Conservation (phyloP, 495 filamentous ascomycete species). For the Astrothelium subdiscretum region DNA sequence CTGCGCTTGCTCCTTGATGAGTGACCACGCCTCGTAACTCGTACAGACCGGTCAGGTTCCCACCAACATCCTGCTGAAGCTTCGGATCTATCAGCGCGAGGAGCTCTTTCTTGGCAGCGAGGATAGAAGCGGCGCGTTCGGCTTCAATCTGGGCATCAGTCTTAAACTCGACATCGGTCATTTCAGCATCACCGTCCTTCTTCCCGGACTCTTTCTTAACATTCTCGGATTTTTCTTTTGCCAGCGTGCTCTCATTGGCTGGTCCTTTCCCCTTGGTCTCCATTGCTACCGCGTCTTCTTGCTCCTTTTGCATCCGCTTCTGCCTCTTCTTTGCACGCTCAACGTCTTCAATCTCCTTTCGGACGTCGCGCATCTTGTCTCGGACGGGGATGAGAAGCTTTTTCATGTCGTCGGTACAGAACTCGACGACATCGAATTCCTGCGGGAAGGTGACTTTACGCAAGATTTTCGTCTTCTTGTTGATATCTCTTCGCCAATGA, state of each 20-base stretch:
- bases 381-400: slow-evolving; percentile 76
- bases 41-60: slow-evolving; percentile 87
- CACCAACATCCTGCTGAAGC: slow-evolving; percentile 61
- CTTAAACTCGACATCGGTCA: slow-evolving; percentile 74
- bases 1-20: slow-evolving; percentile 93
- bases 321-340: slow-evolving; percentile 79
- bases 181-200: slow-evolving; percentile 55
- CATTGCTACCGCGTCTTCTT: slow-evolving; percentile 32
- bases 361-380: slow-evolving; percentile 89
- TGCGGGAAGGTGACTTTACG: slow-evolving; percentile 92
- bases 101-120: slow-evolving; percentile 73
- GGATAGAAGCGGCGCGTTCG: slow-evolving; percentile 61
- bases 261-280: slow-evolving; percentile 37
- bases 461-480: slow-evolving; percentile 99
- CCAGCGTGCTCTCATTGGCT: slow-evolving; percentile 39
- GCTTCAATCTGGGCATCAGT: slow-evolving; percentile 86
- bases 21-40: slow-evolving; percentile 90
- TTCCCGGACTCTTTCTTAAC: slow-evolving; percentile 40
- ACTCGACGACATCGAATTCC: slow-evolving; percentile 88
- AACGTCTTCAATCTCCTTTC: slow-evolving; percentile 87
- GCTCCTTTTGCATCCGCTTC: slow-evolving; percentile 57
- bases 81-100: slow-evolving; percentile 59
- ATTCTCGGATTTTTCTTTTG: slow-evolving; percentile 21
- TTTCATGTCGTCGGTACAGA: slow-evolving; percentile 81
- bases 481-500: slow-evolving; percentile 86